These are phyloP conservation scores for Ilyonectria mors-panacis DNA, from an alignment of 2,329 filamentous ascomycete species.

Conservation along the genomic window DNA sequence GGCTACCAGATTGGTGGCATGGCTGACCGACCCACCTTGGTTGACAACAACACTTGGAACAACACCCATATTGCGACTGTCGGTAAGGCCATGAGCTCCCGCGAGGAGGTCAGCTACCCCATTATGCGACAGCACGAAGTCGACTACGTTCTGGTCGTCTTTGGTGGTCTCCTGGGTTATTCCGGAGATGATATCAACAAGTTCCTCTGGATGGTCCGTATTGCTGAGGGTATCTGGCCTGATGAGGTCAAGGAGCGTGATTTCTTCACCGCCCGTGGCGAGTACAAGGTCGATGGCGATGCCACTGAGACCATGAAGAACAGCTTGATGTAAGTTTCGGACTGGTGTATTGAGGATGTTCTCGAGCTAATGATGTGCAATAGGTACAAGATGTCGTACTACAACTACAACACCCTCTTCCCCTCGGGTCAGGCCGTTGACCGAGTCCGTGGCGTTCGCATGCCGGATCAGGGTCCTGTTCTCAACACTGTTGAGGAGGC, in stretches of 20 bases:
- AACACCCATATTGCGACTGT: conserved; percentile 99
- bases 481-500: conserved; percentile 95
- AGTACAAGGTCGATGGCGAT: conserved; percentile 94
- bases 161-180: conserved; percentile 95
- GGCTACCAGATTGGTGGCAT: conserved; percentile 99
- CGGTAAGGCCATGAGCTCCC: conserved; percentile 97
- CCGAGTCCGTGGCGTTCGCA: conserved; percentile 84
- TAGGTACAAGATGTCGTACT: conserved; percentile 99
- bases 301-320: conserved; percentile 99
- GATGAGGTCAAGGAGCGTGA: conserved; percentile 97
- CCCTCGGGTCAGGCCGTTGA: conserved; percentile 91
- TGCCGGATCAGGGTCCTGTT: conserved; percentile 88
- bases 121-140: conserved; percentile 99
- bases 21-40: conserved; percentile 95
- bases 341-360: background rate
- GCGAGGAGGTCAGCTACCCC: conserved; percentile 97
- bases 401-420: conserved; percentile 96
- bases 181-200: conserved; percentile 99
- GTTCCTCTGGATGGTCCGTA: conserved; percentile 99
- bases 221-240: conserved; percentile 99
- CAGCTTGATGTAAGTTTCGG: conserved; percentile 90
- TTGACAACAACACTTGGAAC: conserved; percentile 99
- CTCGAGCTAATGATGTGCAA: conserved; percentile 34
- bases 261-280: conserved; percentile 93
- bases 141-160: conserved; percentile 98